Base-by-base conservation (phyloP, 23 red algal species). In the Gracilaria gracilis region DNA sequence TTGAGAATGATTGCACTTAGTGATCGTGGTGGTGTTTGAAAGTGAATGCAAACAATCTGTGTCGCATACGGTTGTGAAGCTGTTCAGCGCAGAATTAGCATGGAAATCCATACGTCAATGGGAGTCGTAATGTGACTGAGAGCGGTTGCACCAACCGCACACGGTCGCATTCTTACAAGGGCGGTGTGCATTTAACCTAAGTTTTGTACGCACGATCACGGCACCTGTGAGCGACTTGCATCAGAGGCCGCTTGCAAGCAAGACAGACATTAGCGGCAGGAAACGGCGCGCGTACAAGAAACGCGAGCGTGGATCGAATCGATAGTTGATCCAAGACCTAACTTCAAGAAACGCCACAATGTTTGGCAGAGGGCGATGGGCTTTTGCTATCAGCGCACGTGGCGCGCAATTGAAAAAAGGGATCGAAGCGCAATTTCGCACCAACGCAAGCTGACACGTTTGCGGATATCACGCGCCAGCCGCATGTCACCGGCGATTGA, bases 321-420 rank as follows among this genome's bases (percentile, higher is more conserved):
- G 59, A 62, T 28, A 27, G 24, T 62, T 62, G 59, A 62, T 62
- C 24, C 59, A 31, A 62, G 59, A 62, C 59, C 59, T 62, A 62
- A 31, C 24, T 62, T 62, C 1, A 62, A 58, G 54, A n/a, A 58
- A 62, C 24, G 59, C 59, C 4, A 31, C 24, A 62, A 62, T 62
- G 59, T 62, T 62, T 62, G 59, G 59, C 59, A 31, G 19, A 19
- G 27, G 24, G 59, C 24, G 21, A 4, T 29, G 59, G 27, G 59
- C 27, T 9, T 29, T 31, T 62, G 24, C 4, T 29, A 31, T 62
- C 24, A 62, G 2, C 24, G 59, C 59, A 62, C 59, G 59, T 62
- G 59, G 59, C 59, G 24, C 24, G 21, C 59, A 14, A 29, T 29
- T 25, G 59, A 31, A 27, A 31, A 62, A 62, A 62, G 27, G 27